These are phyloP conservation scores for Pyrenopolyporus hunteri DNA, from an alignment of 495 filamentous ascomycete genomes.

Conservation along the genomic window DNA sequence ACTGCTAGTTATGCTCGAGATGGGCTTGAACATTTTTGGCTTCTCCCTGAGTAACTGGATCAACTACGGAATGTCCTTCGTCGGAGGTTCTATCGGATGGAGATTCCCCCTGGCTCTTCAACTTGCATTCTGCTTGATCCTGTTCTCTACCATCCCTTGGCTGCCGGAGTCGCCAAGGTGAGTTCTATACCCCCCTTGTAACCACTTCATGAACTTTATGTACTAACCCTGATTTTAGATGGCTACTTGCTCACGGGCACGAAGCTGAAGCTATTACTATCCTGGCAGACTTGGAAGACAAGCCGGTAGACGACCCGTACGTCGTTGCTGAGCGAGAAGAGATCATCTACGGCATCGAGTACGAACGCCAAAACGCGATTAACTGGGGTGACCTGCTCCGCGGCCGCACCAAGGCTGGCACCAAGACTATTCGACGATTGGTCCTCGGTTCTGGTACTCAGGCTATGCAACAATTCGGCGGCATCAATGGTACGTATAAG, in stretches of 20 bases:
- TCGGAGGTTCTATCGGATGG: slow-evolving; percentile 46
- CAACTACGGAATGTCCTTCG: slow-evolving; percentile 61
- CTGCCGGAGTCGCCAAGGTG: slow-evolving; percentile 49
- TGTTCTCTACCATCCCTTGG: slow-evolving; percentile 44
- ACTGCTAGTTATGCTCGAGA: slow-evolving; percentile 64
- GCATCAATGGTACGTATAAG: slow-evolving; percentile 38
- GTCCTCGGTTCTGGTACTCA: slow-evolving; percentile 46
- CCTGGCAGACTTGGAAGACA: slow-evolving; percentile 44
- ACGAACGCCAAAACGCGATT: slow-evolving; percentile 39
- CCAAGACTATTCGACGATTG: slow-evolving; percentile 47
- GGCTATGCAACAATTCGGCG: slow-evolving; percentile 49
- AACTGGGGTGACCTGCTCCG: slow-evolving; percentile 38
- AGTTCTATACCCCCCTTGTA: not conserved
- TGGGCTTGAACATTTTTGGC: slow-evolving; percentile 66
- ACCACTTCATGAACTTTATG: not conserved
- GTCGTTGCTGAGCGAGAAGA: slow-evolving; percentile 38
- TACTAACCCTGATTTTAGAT: slow-evolving; percentile 33
- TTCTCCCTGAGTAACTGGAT: slow-evolving; percentile 67
- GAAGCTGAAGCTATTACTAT: slow-evolving; percentile 45
- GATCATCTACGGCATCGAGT: slow-evolving; percentile 39
- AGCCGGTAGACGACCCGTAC: slow-evolving; percentile 34
- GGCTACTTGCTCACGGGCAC: slow-evolving; percentile 48
- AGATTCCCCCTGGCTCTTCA: slow-evolving; percentile 55
- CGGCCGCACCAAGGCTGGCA: slow-evolving; percentile 31
- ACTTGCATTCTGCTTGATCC: slow-evolving; percentile 50